Evolutionary conservation across 2,329 filamentous ascomycete species (phyloP).

Genomic region (Paecilomyces sp.): DNA sequence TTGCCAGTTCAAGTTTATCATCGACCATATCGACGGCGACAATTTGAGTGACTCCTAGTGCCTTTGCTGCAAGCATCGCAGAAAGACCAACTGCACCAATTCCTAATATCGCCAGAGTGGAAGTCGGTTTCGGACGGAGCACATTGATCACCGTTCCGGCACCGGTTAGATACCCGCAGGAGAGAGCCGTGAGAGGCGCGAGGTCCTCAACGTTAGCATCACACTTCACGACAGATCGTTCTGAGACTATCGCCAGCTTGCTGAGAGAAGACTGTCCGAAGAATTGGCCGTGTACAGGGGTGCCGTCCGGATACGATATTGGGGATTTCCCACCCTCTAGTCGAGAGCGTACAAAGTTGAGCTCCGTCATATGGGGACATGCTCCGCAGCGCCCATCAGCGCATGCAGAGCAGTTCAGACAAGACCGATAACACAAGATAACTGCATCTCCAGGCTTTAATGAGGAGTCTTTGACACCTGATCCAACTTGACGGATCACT

Average conservation of each 20-base stretch:
- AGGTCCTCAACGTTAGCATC: constrained; percentile 13
- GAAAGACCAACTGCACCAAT: constrained; percentile 20
- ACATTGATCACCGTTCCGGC: constrained; percentile 25
- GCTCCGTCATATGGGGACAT: constrained; percentile 12
- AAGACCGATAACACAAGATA: constrained; percentile 19
- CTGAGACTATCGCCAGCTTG: constrained; percentile 21
- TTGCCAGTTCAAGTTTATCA: constrained; percentile 36
- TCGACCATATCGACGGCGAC: constrained; percentile 42
- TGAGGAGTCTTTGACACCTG: constrained; percentile 14
- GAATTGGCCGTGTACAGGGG: constrained; percentile 21
- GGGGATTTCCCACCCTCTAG: constrained; percentile 12
- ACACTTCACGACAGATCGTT: constrained; percentile 22
- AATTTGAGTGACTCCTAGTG: constrained; percentile 18
- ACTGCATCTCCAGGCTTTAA: constrained; percentile 24
- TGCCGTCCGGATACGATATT: constrained; percentile 11
- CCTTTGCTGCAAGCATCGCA: constrained; percentile 13
- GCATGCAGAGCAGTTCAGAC: constrained; percentile 14
- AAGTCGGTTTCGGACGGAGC: constrained; percentile 13
- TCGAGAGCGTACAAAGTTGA: constrained; percentile 19
- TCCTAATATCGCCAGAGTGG: constrained; percentile 19
- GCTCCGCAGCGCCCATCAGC: constrained; percentile 10
- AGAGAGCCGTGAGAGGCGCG: constrained; percentile 19
- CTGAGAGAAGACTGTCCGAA: constrained; percentile 29
- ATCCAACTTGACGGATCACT: constrained; percentile 22
- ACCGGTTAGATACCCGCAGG: constrained; percentile 26